phyloP scores from a whole-genome alignment of 345 rosid species.

The Theobroma cacao region DNA sequence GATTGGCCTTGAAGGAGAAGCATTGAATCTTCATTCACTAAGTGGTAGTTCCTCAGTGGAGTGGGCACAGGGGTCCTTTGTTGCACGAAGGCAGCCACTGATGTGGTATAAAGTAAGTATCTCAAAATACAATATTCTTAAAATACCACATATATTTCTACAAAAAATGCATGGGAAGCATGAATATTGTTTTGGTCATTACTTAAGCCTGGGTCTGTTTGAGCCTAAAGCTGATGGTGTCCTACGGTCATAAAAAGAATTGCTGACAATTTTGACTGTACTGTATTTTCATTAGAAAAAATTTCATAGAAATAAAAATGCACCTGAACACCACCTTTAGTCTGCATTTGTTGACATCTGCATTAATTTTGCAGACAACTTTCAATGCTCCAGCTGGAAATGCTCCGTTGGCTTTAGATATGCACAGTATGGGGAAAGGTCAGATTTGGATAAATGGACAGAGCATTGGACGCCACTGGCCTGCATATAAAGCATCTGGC shows the following conservation, averaged over 20 bases:
- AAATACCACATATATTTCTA: neutral
- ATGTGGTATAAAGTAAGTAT: slow-evolving; percentile 86
- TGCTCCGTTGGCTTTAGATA: slow-evolving; percentile 83
- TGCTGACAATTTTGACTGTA: neutral
- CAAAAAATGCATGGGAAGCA: neutral
- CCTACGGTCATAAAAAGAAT: neutral
- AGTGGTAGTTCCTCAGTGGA: slow-evolving; percentile 85
- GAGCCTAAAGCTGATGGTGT: neutral
- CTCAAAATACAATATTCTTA: slow-evolving; percentile 6
- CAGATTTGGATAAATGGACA: slow-evolving; percentile 95
- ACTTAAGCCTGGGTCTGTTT: neutral
- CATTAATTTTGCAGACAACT: slow-evolving; percentile 51
- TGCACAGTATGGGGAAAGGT: slow-evolving; percentile 98
- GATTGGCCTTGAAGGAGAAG: slow-evolving; percentile 98
- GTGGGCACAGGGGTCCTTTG: slow-evolving; percentile 83
- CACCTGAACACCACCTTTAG: neutral
- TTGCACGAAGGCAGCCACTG: slow-evolving; percentile 77
- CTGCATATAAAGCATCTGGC: slow-evolving; percentile 87
- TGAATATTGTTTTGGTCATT: neutral
- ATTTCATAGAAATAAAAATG: neutral
- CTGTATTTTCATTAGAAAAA: neutral
- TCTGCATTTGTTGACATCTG: slow-evolving; percentile 4
- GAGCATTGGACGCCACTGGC: slow-evolving; percentile 89
- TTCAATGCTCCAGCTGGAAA: slow-evolving; percentile 88
- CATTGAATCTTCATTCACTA: slow-evolving; percentile 79